Percentiles rank a stretch among this genome's conserved stretches.
Evolutionary conservation across 2,329 filamentous ascomycete species (phyloP).

Genomic region (Atkinsonella texensis): DNA sequence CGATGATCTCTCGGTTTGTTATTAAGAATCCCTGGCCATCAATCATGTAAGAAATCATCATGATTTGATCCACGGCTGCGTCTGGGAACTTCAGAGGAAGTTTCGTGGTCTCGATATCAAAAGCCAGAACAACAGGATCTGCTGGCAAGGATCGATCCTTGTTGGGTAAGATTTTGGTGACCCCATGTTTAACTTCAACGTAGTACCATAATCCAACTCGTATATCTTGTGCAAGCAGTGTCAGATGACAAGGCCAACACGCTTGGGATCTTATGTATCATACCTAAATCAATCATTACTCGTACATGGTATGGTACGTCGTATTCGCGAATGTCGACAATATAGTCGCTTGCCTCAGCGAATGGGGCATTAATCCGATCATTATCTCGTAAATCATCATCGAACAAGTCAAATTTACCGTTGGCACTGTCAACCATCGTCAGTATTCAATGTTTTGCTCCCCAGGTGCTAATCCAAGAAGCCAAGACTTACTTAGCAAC

Average conservation of each 20-base stretch:
- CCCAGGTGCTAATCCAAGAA: neutral
- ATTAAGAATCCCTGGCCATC: constrained; percentile 96
- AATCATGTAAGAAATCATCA: constrained; percentile 99
- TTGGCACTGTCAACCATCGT: constrained; percentile 42
- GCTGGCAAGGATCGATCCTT: constrained; percentile 81
- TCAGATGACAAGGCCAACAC: constrained; percentile 11
- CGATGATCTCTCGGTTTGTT: constrained; percentile 94
- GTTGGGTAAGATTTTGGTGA: constrained; percentile 71
- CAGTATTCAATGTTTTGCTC: constrained; percentile 4
- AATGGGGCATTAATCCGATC: constrained; percentile 63
- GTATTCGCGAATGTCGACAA: constrained; percentile 97
- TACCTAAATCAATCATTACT: constrained; percentile 90
- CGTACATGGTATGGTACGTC: constrained; percentile 98
- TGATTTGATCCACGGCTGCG: constrained; percentile 86
- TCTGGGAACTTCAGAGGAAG: constrained; percentile 94
- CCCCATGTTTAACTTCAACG: constrained; percentile 85
- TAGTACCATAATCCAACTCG: constrained; percentile 95
- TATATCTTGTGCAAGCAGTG: constrained; percentile 50
- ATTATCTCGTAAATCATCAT: constrained; percentile 75
- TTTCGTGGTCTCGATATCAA: constrained; percentile 97
- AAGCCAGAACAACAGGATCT: constrained; percentile 97
- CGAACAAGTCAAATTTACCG: constrained; percentile 88
- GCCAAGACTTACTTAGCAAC: constrained; percentile 62
- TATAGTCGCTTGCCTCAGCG: constrained; percentile 87
- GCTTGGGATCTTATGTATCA: constrained; percentile 10